These are phyloP conservation scores for Oryza brachyantha DNA, from an alignment of 176 grass and related monocot genomes.

Conservation along the genomic window DNA sequence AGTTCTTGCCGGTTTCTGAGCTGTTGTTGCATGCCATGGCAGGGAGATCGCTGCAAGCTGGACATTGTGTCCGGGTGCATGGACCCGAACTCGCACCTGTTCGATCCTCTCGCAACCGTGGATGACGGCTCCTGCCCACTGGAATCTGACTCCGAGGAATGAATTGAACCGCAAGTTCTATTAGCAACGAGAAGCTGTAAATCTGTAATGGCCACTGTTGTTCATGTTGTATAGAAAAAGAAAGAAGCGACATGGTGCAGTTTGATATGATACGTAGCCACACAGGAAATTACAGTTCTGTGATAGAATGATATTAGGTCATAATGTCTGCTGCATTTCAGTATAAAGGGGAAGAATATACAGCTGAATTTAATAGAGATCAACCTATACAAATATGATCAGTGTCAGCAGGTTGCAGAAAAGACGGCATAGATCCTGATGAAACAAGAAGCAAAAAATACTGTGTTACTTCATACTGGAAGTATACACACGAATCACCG, in stretches of 20 bases:
- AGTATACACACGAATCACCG: too few species aligned
- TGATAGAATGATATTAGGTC: neutral
- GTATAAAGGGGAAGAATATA: neutral
- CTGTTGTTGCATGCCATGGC: neutral
- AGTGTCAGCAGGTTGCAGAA: neutral
- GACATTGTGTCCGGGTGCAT: conserved; percentile 79
- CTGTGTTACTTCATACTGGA: too few species aligned
- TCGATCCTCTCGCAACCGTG: conserved; percentile 62
- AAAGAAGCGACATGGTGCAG: neutral
- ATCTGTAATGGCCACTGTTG: neutral
- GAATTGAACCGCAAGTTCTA: neutral
- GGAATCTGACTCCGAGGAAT: conserved; percentile 51
- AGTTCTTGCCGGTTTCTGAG: neutral
- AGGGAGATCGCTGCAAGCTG: conserved; percentile 88
- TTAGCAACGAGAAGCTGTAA: neutral
- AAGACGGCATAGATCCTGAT: neutral
- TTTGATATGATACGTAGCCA: too few species aligned
- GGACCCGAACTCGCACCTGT: conserved; percentile 70
- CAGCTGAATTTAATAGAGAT: neutral
- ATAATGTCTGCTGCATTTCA: neutral
- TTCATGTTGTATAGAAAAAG: neutral
- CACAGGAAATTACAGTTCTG: neutral
- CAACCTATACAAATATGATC: neutral
- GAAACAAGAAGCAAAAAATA: neutral
- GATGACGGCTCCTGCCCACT: conserved; percentile 78